phyloP scores from a whole-genome alignment of 805 yeast species.

The Wickerhamiella nectarea region DNA sequence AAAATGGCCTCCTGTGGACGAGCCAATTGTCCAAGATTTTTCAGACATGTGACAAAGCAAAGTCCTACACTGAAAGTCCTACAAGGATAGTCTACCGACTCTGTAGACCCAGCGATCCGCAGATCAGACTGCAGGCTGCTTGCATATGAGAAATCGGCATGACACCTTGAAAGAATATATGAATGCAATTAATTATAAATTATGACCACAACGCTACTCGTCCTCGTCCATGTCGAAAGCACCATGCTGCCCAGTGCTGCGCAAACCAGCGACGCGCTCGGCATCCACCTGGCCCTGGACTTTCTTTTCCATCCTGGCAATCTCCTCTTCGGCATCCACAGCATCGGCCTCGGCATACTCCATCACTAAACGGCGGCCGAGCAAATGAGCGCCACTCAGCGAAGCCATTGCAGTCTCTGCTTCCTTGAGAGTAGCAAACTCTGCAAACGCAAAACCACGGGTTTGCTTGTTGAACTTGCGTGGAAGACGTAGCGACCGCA shows the following conservation, averaged over 20 bases:
- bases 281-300: constrained; percentile 68
- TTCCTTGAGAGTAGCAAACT: constrained; percentile 72
- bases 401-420: constrained; percentile 91
- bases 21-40: constrained; percentile 22
- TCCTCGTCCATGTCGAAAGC: constrained; percentile 46
- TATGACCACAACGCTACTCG: constrained; percentile 21
- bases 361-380: constrained; percentile 88
- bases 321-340: constrained; percentile 76
- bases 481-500: constrained; percentile 90
- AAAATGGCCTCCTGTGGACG: constrained; percentile 27
- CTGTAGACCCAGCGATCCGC: too few species aligned
- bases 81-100: too few species aligned
- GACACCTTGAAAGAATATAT: too few species aligned
- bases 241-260: constrained; percentile 57
- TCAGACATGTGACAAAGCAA: constrained; percentile 6
- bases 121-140: too few species aligned
- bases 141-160: too few species aligned
- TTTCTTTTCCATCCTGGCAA: constrained; percentile 77
- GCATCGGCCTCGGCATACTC: constrained; percentile 80
- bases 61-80: not conserved
- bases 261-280: constrained; percentile 53
- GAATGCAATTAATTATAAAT: not conserved
- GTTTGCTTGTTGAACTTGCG: constrained; percentile 90
- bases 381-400: constrained; percentile 86
- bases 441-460: constrained; percentile 96